Base-by-base conservation (phyloP, 768 basidiomycete species). In the Pleurotus sapidus region DNA sequence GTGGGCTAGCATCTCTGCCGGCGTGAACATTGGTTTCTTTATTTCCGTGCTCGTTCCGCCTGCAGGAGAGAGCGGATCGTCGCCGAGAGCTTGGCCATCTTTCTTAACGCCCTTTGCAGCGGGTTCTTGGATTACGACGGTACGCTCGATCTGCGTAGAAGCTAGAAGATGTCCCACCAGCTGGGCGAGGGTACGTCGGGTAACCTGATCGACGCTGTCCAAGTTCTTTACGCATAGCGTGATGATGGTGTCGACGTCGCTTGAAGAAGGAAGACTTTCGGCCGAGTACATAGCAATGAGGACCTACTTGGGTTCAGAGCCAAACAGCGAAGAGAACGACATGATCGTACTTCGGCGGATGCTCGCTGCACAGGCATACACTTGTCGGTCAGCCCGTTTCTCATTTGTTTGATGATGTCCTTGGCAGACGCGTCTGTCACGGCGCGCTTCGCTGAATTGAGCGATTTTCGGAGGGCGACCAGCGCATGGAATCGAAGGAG, bases 371-470 rank as follows among this genome's bases (percentile, higher is more conserved):
- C 82, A 4, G 93, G 83, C 3, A 93, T 74, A 5, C 88, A 86
- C 72, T 93, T 95, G 70, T 98, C 96, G 0, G 77, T 77, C 1
- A 98, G 73, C 1, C 83, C 84, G 38, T 80, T 77, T 64, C 82
- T 86, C 76, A 90, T 87, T 60, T 91, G 86, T 71, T 96, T 98
- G 53, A 91, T 65, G 46, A 95, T 81, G 64, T 99, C 97, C 67
- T 84, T 94, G 55, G 80, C 70, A 2, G 84, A 75, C 4, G 86
- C 74, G 59, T 99, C 96, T 0, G 91, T 85, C 1, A 96, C 78
- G 0, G 93, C 93, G 54, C 88, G 87, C 60, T 89, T 94, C 0
- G 93, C 93, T 1, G 86, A 87, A 8, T 70, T 70, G n/a, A 97
- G 70, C 0, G 92, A 78, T 68, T 95, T 95, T n/a, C 81, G 79